Evolutionary conservation across 2,329 filamentous ascomycete species (phyloP), one percentile per base, ranked within the genome.

Genomic region (Hymenoscyphus repandus): DNA sequence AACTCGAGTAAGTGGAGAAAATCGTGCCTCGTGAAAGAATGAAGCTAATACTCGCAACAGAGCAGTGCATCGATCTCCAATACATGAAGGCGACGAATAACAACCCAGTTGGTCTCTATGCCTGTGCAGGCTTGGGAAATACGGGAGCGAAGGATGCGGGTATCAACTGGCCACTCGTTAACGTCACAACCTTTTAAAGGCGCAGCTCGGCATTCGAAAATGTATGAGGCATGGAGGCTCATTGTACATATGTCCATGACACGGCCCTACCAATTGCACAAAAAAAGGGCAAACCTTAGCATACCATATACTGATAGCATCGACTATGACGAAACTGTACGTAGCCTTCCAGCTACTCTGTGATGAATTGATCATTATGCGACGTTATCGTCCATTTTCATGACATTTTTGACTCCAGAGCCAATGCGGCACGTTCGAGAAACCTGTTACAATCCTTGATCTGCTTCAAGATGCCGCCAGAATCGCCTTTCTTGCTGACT

Each of bases 391-490:
- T 27, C 22, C 22, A 58, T 48, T 33, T 34, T 55, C 33, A 61
- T 49, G 43, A 17, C 39, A 54, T 59, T 47, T 50, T 60, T 7
- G 51, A 51, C 64, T 84, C 82, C 39, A 86, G 68, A 31, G 75
- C 78, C 30, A 71, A 65, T 2, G 80, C 81, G 5, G 79, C 74
- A 18, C 82, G 73, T 63, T 85, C 82, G 44, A 86, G 68, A 56
- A 85, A 82, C 31, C 73, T 74, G 56, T 85, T 86, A 60, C 85
- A 85, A 43, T 80, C 75, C 53, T 69, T 75, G 49, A 85, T 74
- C 62, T 80, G 76, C 52, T 71, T 73, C 55, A 85, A 68, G 4
- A 76, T 67, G 2, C 79, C 79, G 18, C 79, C 79, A 1, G 71
- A 70, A 7, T 71, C 69, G 46, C 74, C 72, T 17, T 67, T 66